Conservation (phyloP, 2,329 filamentous ascomycete genomes). For the Fusarium begoniae region DNA sequence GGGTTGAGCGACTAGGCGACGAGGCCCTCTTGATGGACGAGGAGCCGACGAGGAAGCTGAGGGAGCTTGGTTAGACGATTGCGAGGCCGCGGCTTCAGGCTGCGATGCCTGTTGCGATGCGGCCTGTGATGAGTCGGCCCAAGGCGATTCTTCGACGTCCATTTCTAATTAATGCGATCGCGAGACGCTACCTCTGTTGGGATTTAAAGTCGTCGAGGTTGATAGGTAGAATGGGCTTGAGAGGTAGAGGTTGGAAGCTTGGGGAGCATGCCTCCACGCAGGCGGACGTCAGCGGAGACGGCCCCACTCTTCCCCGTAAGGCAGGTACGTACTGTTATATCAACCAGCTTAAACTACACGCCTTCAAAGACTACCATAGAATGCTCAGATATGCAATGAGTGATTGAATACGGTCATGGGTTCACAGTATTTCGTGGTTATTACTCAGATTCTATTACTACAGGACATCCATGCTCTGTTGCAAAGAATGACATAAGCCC, state of each 20-base stretch:
- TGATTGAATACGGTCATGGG: too few relatives aligned
- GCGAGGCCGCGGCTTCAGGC: conserved; percentile 43
- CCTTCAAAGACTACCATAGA: not conserved
- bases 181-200: conserved; percentile 8
- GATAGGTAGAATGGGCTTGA: conserved; percentile 4
- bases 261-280: conserved; percentile 24
- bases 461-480: not conserved
- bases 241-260: conserved; percentile 39
- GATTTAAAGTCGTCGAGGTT: conserved; percentile 9
- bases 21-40: conserved; percentile 60
- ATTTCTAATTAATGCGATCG: conserved; percentile 44
- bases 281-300: conserved; percentile 37
- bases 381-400: not conserved
- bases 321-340: conserved; percentile 24
- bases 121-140: conserved; percentile 58
- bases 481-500: not conserved
- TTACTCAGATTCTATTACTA: not conserved
- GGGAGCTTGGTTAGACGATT: conserved; percentile 42
- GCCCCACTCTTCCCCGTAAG: conserved; percentile 33
- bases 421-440: not conserved
- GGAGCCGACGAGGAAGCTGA: conserved; percentile 46
- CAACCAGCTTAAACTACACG: not conserved
- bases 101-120: conserved; percentile 46
- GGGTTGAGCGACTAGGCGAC: conserved; percentile 76
- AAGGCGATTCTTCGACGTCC: conserved; percentile 64